Base-by-base conservation (phyloP, 306 rosid genomes). In the Vigna hirtella region DNA sequence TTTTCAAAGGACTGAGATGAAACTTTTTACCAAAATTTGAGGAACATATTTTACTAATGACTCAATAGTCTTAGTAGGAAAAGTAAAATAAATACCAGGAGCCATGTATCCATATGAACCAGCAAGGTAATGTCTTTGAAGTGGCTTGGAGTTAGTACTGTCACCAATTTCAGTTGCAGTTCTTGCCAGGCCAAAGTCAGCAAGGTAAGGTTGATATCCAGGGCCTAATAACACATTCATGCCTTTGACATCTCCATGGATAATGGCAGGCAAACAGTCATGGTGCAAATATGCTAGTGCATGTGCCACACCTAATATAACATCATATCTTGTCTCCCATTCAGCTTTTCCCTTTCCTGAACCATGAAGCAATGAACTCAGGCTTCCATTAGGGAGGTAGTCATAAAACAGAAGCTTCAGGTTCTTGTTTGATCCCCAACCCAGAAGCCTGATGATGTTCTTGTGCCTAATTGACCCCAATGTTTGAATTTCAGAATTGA, bases 101-200 rank as follows among this genome's bases (percentile, higher is more conserved):
- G 98, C 99, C 99, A 96, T 96, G 90, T 96, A 96, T 81, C 99
- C 99, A 64, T 93, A 96, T 61, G 99, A 96, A 81, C 99, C 99
- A 53, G 97, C 99, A 72, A 96, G 83, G 53, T 88, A 90, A 72
- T 96, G 91, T 83, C 85, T 90, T 32, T 83, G 92, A 61, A 74
- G 22, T 58, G 86, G 87, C 70, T 65, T 87, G 32, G 88, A 79
- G 65, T 63, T 11, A 6, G 65, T 73, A 43, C 3, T 77, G 24
- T 49, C 91, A 24, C 62, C 79, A 48, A 52, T 81, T 50, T 65
- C 66, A 20, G 48, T 20, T 12, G 83, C 89, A 50, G 82, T 79
- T 74, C 93, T 85, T 43, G 99, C 98, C 15, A 96, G 65, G 4
- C 99, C 98, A 62, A 96, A 96, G 77, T 96, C 99, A 38, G 99